Evolutionary conservation across 768 basidiomycete species (phyloP).

Genomic region (Astraeus odoratus): DNA sequence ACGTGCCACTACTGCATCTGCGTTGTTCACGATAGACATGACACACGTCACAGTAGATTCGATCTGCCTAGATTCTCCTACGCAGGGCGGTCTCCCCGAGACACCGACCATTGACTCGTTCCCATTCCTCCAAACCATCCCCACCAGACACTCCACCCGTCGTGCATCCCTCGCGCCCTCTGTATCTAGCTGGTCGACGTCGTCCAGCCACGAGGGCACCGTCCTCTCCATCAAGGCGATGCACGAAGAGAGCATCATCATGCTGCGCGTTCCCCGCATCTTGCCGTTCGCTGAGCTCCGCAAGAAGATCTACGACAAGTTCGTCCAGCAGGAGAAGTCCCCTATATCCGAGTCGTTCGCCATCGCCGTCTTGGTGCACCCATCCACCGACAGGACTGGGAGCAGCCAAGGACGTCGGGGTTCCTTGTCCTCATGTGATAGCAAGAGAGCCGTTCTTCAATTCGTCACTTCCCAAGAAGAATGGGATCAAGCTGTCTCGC

Average conservation of each 20-base stretch:
- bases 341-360: constrained; percentile 49
- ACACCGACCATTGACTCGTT: constrained; percentile 15
- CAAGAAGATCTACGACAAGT: constrained; percentile 55
- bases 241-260: constrained; percentile 53
- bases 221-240: constrained; percentile 57
- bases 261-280: constrained; percentile 48
- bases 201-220: constrained; percentile 18
- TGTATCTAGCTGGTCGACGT: constrained; percentile 33
- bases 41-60: constrained; percentile 20
- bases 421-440: constrained; percentile 27
- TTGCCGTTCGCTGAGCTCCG: constrained; percentile 48
- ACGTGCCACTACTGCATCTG: constrained; percentile 1
- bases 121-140: neutral
- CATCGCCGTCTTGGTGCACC: constrained; percentile 45
- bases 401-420: constrained; percentile 23
- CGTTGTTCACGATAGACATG: neutral
- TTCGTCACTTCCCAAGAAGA: constrained; percentile 50
- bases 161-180: constrained; percentile 26
- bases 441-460: constrained; percentile 26
- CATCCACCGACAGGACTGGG: constrained; percentile 10
- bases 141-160: constrained; percentile 8
- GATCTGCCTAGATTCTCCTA: constrained; percentile 12
- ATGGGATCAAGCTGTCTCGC: constrained; percentile 47
- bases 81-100: constrained; percentile 11
- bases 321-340: constrained; percentile 53